A percentile compares a stretch with the other conserved stretches of the same genome.
Conservation (phyloP, 2,329 filamentous ascomycete species). For the Penicillium sumatraense region DNA sequence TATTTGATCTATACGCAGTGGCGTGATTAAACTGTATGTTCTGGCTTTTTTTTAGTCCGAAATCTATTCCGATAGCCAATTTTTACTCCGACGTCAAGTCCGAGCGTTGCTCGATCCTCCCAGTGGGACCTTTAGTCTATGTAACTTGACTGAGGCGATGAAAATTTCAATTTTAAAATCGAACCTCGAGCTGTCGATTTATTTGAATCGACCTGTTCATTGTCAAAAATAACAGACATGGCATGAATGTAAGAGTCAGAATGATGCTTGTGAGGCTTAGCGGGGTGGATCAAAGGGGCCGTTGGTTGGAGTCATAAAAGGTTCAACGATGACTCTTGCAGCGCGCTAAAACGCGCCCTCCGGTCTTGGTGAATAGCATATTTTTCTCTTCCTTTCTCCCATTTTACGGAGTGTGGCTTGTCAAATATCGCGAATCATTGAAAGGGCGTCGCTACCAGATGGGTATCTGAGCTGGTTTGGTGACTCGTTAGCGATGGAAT, state of each 20-base stretch:
- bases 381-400: background rate
- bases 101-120: constrained; percentile 1
- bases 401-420: background rate
- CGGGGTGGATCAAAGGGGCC: background rate
- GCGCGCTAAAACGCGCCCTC: constrained; percentile 8
- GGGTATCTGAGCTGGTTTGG: background rate
- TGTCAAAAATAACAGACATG: background rate
- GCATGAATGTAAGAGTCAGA: too few relatives aligned
- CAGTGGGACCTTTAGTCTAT: background rate
- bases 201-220: background rate
- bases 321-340: background rate
- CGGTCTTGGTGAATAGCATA: constrained; percentile 8
- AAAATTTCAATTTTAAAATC: background rate
- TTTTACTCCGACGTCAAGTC: constrained; percentile 14
- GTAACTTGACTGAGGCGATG: constrained; percentile 9
- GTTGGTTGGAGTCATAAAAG: background rate
- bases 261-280: background rate
- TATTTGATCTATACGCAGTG: constrained; percentile 2
- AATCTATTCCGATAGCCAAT: background rate
- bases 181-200: background rate
- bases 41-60: constrained; percentile 10
- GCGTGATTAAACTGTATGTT: constrained; percentile 4
- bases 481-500: background rate
- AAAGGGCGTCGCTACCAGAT: constrained; percentile 3
- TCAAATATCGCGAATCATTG: background rate